These are phyloP conservation scores for Scheffersomyces stipitis DNA, from an alignment of 805 yeast species.

Conservation along the genomic window DNA sequence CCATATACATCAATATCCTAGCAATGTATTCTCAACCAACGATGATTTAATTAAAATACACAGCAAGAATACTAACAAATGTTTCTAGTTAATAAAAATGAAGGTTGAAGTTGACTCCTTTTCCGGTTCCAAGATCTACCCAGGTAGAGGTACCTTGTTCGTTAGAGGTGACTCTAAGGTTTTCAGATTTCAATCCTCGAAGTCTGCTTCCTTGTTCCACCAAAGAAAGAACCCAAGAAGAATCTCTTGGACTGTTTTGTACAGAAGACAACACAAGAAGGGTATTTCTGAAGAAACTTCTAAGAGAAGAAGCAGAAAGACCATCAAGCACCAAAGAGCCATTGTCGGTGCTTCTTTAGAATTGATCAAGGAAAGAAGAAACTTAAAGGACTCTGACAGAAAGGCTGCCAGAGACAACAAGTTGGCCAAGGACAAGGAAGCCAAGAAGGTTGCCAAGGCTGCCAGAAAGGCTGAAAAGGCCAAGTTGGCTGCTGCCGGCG, in stretches of 20 bases:
- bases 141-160: constrained; percentile 99
- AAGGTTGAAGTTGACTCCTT: constrained; percentile 99
- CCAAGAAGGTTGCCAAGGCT: constrained; percentile 88
- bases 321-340: constrained; percentile 98
- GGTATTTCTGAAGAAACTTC: constrained; percentile 98
- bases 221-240: constrained; percentile 99
- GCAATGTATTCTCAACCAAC: too few relatives aligned
- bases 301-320: constrained; percentile 96
- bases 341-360: constrained; percentile 99
- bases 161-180: constrained; percentile 99
- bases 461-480: constrained; percentile 95
- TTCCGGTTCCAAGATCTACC: constrained; percentile 99
- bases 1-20: too few relatives aligned
- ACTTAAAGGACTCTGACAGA: constrained; percentile 94
- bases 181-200: constrained; percentile 98
- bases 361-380: constrained; percentile 96
- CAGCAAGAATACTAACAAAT: constrained; percentile 30
- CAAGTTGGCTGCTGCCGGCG: constrained; percentile 72
- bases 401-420: constrained; percentile 96
- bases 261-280: constrained; percentile 99
- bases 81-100: constrained; percentile 52
- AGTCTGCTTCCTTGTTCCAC: constrained; percentile 95
- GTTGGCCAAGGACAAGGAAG: constrained; percentile 77
- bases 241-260: constrained; percentile 98
- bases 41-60: too few relatives aligned